Conservation (phyloP, 192 early-diverging fungal genomes). For the Umbelopsis vinacea region DNA sequence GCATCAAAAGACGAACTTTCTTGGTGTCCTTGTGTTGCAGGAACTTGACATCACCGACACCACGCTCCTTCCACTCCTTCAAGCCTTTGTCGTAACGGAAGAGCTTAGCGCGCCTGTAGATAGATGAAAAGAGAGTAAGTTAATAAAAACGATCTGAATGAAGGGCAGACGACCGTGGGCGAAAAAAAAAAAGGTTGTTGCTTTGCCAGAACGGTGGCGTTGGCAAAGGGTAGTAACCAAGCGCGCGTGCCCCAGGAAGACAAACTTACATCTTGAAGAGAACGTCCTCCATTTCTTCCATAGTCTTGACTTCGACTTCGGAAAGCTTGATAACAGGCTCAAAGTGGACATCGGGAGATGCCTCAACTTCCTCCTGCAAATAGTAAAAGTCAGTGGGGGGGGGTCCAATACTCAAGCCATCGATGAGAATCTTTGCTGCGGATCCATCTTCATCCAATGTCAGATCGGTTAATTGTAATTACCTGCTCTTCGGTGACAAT, state of each 20-base stretch:
- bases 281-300: slow-evolving; percentile 94
- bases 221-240: background rate
- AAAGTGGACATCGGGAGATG: slow-evolving; percentile 91
- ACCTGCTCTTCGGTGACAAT: slow-evolving; percentile 37
- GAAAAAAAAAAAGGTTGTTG: background rate
- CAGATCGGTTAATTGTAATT: background rate
- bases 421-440: background rate
- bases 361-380: slow-evolving; percentile 75
- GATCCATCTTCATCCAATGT: background rate
- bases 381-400: background rate
- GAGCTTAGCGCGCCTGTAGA: slow-evolving; percentile 88
- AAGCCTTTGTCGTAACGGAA: slow-evolving; percentile 93
- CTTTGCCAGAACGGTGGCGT: background rate
- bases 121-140: background rate
- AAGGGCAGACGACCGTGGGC: background rate
- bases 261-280: slow-evolving; percentile 85
- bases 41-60: slow-evolving; percentile 96
- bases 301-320: slow-evolving; percentile 91
- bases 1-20: slow-evolving; percentile 97
- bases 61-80: slow-evolving; percentile 99
- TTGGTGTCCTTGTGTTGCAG: slow-evolving; percentile 88
- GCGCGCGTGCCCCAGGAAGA: background rate
- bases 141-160: background rate
- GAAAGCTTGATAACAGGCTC: slow-evolving; percentile 95
- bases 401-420: background rate